Evolutionary conservation across 495 filamentous ascomycete genomes (phyloP), one percentile per base, ranked within the genome.

Genomic region (Jackrogersella minutella): DNA sequence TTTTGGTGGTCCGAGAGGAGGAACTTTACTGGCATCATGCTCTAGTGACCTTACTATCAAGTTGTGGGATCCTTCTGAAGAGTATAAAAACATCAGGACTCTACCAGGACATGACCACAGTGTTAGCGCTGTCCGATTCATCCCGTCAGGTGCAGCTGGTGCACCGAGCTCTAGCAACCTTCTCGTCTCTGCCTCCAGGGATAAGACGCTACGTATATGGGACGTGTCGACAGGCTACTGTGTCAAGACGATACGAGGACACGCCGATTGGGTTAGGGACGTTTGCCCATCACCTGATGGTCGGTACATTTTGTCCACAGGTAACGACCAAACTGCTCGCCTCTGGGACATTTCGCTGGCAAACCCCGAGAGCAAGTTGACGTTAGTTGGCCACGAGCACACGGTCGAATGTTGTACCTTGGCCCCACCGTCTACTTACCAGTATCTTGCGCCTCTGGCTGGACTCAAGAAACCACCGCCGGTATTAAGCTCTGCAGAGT

Each of bases 61-160:
- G 73, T 76, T 99, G 6, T 99, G 95, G 95, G 93, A 97, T 60
- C 95, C 95, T 1, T 87, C 85, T 17, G 91, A 97, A 69, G 92
- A 96, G 37, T 97, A 98, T 79, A 96, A 97, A 70, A 97, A 97
- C 72, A 94, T 97, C 58, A 86, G 94, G 37, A 99, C 93, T 0
- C 84, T 99, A 3, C 89, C 90, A 1, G 95, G 95, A 6, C 95
- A 99, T 76, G 95, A 99, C 68, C 94, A 97, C 74, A 91, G 87
- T 56, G 90, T 98, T 44, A 93, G 89, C 54, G 88, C 91, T 8
- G 87, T 98, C 2, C 88, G 93, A 3, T 97, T 97, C 74, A 89
- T 98, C 24, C 93, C 94, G 13, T 91, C 89, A 11, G 92, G 90
- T 49, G 85, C 86, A 16, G 86, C 87, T 0, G 87, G 88, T 43